A percentile compares a stretch with the other conserved stretches of the same genome.
Evolutionary conservation across 1,284 basidiomycete genomes (phyloP).

Genomic region (Heimioporus retisporus): DNA sequence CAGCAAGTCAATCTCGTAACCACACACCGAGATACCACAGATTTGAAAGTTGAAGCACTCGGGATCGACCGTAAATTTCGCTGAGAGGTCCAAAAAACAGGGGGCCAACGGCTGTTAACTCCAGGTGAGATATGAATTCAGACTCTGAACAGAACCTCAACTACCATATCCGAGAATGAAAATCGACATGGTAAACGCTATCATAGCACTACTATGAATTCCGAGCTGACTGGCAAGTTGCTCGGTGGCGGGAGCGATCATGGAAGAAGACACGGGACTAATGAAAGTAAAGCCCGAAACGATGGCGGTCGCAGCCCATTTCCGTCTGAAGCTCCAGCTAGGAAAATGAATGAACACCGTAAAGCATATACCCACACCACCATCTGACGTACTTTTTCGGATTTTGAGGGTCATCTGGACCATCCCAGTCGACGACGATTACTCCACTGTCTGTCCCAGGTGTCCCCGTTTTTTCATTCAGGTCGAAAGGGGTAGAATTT

Average conservation of each 20-base stretch:
- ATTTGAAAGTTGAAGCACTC: slow-evolving; percentile 62
- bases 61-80: slow-evolving; percentile 62
- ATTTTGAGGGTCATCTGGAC: slow-evolving; percentile 46
- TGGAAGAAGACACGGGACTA: slow-evolving; percentile 62
- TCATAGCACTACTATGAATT: slow-evolving; percentile 60
- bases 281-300: slow-evolving; percentile 64
- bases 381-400: slow-evolving; percentile 44
- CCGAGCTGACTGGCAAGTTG: slow-evolving; percentile 67
- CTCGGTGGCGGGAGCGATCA: slow-evolving; percentile 74
- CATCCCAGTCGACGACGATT: slow-evolving; percentile 48
- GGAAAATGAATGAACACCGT: background rate
- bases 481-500: too few relatives aligned
- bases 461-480: too few relatives aligned
- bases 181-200: slow-evolving; percentile 72
- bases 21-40: slow-evolving; percentile 67
- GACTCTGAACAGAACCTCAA: slow-evolving; percentile 5
- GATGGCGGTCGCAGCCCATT: slow-evolving; percentile 60
- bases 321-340: slow-evolving; percentile 60
- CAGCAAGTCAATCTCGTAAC: slow-evolving; percentile 19
- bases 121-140: slow-evolving; percentile 13
- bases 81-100: slow-evolving; percentile 65
- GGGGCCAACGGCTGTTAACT: slow-evolving; percentile 56
- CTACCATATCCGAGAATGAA: slow-evolving; percentile 77
- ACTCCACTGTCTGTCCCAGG: background rate
- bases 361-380: too few relatives aligned